Evolutionary conservation across 116 monocot species (phyloP).

Genomic region (Cymodocea nodosa): DNA sequence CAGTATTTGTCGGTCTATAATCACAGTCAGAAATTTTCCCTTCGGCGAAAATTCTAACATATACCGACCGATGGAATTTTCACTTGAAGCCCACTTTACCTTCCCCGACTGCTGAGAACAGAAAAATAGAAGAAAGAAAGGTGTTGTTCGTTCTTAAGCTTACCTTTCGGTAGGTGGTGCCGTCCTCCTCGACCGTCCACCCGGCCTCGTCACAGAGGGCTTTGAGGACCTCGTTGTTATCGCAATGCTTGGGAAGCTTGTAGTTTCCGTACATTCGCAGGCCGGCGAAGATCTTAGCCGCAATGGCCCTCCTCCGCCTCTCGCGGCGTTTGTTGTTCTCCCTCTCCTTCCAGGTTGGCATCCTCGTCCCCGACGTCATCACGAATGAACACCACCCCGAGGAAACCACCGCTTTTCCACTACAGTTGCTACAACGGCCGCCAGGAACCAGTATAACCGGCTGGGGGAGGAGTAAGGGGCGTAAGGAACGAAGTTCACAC

Average conservation of each 20-base stretch:
- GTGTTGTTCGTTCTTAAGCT: neutral
- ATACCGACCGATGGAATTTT: neutral
- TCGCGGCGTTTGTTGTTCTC: constrained; percentile 86
- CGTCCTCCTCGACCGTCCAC: constrained; percentile 70
- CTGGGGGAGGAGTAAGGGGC: too few species aligned
- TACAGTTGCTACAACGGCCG: too few species aligned
- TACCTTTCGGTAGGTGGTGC: constrained; percentile 75
- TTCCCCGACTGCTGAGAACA: neutral
- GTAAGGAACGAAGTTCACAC: too few species aligned
- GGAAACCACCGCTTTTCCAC: too few species aligned
- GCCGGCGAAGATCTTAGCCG: constrained; percentile 71
- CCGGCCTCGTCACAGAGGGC: constrained; percentile 75
- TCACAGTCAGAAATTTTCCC: neutral
- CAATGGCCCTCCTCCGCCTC: constrained; percentile 65
- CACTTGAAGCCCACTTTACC: too few species aligned
- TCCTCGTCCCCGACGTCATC: constrained; percentile 52
- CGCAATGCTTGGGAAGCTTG: constrained; percentile 83
- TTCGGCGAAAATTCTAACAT: neutral
- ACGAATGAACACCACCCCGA: neutral
- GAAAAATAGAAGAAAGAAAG: neutral
- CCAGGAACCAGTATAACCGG: too few species aligned
- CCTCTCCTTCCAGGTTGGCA: constrained; percentile 84
- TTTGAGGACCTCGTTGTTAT: constrained; percentile 89
- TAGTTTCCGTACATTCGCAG: constrained; percentile 67
- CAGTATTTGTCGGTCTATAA: too few species aligned